Conservation (phyloP, 139 green algal genomes). For the Picochlorum sp. region DNA sequence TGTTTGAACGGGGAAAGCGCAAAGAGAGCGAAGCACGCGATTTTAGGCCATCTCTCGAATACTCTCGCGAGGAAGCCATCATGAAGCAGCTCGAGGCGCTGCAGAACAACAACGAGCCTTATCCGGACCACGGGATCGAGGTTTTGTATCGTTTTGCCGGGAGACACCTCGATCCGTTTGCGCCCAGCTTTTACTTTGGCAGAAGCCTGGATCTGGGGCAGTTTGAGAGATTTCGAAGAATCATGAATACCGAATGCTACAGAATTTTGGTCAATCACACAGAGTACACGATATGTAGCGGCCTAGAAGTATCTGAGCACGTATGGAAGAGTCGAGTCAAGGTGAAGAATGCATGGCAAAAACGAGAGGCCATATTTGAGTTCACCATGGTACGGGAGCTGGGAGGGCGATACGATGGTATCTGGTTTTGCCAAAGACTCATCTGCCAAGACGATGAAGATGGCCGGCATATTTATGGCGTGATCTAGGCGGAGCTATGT, state of each 20-base stretch:
- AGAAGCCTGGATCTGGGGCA: slow-evolving; percentile 18
- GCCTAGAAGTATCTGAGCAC: slow-evolving; percentile 16
- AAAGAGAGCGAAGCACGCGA: too few relatives aligned
- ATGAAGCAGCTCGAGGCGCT: slow-evolving; percentile 16
- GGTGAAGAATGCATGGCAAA: slow-evolving; percentile 8
- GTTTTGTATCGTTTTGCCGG: slow-evolving; percentile 18
- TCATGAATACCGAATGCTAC: slow-evolving; percentile 28
- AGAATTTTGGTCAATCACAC: slow-evolving; percentile 15
- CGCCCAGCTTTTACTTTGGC: slow-evolving; percentile 23
- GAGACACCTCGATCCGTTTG: slow-evolving; percentile 15
- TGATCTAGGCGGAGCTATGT: neutral
- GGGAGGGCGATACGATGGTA: slow-evolving; percentile 23
- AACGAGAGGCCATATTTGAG: slow-evolving; percentile 9
- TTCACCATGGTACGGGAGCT: slow-evolving; percentile 21
- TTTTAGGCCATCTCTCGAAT: neutral
- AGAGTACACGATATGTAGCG: slow-evolving; percentile 5
- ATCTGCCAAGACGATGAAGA: neutral
- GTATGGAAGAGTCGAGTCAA: slow-evolving; percentile 20
- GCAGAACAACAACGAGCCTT: slow-evolving; percentile 26
- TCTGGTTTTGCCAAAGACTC: slow-evolving; percentile 13
- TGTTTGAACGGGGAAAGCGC: neutral
- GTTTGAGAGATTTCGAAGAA: slow-evolving; percentile 29
- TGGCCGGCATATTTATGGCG: slow-evolving; percentile 6
- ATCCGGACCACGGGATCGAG: slow-evolving; percentile 25
- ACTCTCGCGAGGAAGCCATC: neutral